A percentile compares a stretch with the other conserved stretches of the same genome.
Conservation (phyloP, 129 eudicot species). For the Glebionis coronaria region DNA sequence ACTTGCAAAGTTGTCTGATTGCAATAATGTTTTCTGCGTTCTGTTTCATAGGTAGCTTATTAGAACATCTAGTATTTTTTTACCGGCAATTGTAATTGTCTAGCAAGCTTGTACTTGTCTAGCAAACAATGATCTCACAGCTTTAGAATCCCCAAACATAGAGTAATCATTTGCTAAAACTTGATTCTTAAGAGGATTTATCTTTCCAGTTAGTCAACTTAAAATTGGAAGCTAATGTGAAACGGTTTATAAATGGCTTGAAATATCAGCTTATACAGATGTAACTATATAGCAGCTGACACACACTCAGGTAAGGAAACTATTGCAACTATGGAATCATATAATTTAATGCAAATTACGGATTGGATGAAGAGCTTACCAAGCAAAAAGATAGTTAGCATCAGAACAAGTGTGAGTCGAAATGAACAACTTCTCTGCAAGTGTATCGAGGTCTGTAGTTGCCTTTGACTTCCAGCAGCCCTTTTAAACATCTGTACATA, state of each 20-base stretch:
- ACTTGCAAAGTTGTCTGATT: not conserved
- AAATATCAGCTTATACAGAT: not conserved
- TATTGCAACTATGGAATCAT: not conserved
- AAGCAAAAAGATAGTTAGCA: constrained; percentile 62
- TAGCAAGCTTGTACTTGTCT: not conserved
- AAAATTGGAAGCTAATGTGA: not conserved
- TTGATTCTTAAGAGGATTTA: not conserved
- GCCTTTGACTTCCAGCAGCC: constrained; percentile 58
- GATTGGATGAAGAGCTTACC: constrained; percentile 44
- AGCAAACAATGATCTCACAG: not conserved
- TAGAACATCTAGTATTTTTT: not conserved
- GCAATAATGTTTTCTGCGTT: not conserved
- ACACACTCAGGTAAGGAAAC: not conserved
- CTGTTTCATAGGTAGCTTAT: not conserved
- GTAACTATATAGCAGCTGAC: not conserved
- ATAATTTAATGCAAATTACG: not conserved
- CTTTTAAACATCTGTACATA: constrained; percentile 54
- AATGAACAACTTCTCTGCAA: constrained; percentile 43
- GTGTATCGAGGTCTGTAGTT: constrained; percentile 40
- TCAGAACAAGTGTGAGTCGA: constrained; percentile 49
- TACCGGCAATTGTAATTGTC: not conserved
- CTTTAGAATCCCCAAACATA: constrained; percentile 5
- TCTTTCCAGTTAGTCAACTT: constrained; percentile 14
- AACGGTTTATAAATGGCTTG: not conserved
- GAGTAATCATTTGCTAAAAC: not conserved